Evolutionary conservation across 179 eudicot species (phyloP), one percentile per base, ranked within the genome.

Genomic region (Silene coronaria): DNA sequence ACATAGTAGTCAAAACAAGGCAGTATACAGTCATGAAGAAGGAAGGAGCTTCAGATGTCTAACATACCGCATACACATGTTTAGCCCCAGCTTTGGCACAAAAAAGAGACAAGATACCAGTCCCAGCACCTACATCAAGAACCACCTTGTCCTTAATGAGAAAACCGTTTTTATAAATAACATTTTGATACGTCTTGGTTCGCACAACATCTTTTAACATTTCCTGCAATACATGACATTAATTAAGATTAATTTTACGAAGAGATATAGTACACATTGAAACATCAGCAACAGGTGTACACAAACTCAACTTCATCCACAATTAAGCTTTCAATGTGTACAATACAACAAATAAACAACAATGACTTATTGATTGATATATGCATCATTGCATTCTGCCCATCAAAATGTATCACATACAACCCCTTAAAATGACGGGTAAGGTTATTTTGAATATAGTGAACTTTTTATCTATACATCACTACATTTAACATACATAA

Each of bases 51-150:
- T 28, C 38, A 17, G 75, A 23, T 19, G 62, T 12, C 30, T 62
- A 53, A 60, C 89, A 76, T 88, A 96, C 97, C 81, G 99, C 99
- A 75, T 92, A 96, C 38, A 96, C 99, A 82, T 92, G 99, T 65
- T 95, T 95, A 48, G 99, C 99, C 69, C 99, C 99, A 23, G 90
- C 96, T 86, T 95, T 95, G 77, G 99, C 99, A 83, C 97, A 92
- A 79, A 95, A 95, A 46, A 95, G 97, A 48, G 99, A 95, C 70
- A 95, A 78, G 51, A 95, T 95, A 76, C 99, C 99, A 66, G 99
- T 95, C 63, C 99, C 99, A 71, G 99, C 99, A 74, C 99, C 99
- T 63, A 95, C 99, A 75, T 95, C 99, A 79, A 95, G 97, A 70
- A 92, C 97, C 62, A 95, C 71, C 84, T 95, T 95, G 78, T 89